Conservation (phyloP, 495 filamentous ascomycete genomes). For the Aspergillus sparsus region DNA sequence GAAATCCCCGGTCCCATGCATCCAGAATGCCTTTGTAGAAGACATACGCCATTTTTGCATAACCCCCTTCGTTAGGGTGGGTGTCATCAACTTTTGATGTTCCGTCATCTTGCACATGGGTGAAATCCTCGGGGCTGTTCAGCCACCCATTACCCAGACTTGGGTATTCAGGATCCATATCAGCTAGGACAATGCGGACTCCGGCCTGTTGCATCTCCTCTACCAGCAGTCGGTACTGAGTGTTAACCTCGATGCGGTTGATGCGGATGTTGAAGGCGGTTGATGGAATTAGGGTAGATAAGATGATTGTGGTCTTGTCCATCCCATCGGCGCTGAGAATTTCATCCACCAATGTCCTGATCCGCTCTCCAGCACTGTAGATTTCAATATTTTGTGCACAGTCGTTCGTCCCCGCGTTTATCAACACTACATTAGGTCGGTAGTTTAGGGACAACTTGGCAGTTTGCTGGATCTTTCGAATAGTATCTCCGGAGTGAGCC, state of each 20-base stretch:
- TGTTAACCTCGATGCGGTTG: neutral
- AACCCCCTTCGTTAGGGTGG: conserved; percentile 3
- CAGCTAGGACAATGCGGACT: neutral
- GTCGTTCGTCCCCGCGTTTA: neutral
- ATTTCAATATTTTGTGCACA: neutral
- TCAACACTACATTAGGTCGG: neutral
- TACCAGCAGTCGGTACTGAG: neutral
- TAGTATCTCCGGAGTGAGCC: neutral
- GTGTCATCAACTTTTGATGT: neutral
- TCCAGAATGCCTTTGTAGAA: neutral
- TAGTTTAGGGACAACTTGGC: neutral
- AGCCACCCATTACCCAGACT: neutral
- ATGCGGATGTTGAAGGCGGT: neutral
- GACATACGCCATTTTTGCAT: neutral
- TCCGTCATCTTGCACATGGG: no score
- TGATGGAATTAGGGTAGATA: neutral
- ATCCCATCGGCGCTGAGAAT: neutral
- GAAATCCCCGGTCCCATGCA: neutral
- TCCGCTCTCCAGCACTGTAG: neutral
- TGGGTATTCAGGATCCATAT: neutral
- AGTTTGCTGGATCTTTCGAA: neutral
- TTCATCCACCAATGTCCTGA: neutral
- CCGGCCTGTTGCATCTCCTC: neutral
- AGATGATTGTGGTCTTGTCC: neutral
- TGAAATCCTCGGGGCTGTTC: no score